Base-by-base conservation (phyloP, 148 eudicot genomes). In the Vaccinium vitisidaea region DNA sequence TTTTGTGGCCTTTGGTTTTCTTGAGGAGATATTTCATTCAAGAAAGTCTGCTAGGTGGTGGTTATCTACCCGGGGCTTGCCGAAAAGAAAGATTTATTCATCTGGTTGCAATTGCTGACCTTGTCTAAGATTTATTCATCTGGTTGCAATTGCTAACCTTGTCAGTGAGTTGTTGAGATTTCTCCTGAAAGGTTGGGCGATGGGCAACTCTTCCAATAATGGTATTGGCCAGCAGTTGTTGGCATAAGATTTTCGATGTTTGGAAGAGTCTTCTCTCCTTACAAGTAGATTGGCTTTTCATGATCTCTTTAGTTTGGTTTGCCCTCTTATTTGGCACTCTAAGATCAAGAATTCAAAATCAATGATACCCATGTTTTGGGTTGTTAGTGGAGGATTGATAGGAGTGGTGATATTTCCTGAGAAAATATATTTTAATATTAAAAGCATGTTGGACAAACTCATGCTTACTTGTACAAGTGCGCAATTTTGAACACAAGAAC, bases 371-470 rank as follows among this genome's bases (percentile, higher is more conserved):
- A 27, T 67, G 36, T 10, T 67, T 13, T 67, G 73, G 73, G 73
- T 67, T 25, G 25, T 67, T 67, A 67, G 73, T 67, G 73, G 73
- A 67, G 39, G 73, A 27, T 67, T 67, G 73, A 67, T 67, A 67
- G 16, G 73, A 67, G 73, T 67, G 73, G 15, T 67, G 73, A 67
- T 67, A 32, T 67, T 67, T 67, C 73, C 73, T 67, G 73, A 4
- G 36, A 25, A 67, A 67, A 67, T 27, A 25, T 67, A 11, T 67
- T 67, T 25, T 67, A 25, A 25, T 12, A 11, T 23, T 65, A 65
- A 65, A 65, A 25, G 12, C 71, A 65, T 25, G 71, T 65, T 8
- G 30, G 71, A 23, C 30, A n/a, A 25, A 67, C 36, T 67, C 36
- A 25, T 67, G 73, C 73, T 67, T 27, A 27, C 73, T 23, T 10